Percentiles rank a stretch among this genome's conserved stretches.
phyloP scores from a whole-genome alignment of 352 stramenopile genomes.

The Phytophthora sojae region DNA sequence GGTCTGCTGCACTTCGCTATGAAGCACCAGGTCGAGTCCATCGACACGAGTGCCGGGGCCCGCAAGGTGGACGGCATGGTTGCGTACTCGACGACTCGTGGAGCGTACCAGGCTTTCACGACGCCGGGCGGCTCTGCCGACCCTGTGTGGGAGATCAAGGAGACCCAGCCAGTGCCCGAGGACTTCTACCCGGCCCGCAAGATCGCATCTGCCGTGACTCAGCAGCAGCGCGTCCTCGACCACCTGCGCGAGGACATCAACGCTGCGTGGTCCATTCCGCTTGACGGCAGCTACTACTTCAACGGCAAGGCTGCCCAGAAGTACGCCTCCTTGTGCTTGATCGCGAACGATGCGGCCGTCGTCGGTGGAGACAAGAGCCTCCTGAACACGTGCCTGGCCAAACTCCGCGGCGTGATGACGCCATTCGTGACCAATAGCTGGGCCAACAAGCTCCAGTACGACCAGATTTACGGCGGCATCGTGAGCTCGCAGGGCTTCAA shows the following conservation, averaged over 20 bases:
- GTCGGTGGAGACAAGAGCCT: conserved; percentile 50
- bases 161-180: conserved; percentile 45
- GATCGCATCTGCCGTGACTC: conserved; percentile 31
- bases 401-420: conserved; percentile 48
- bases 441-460: conserved; percentile 63
- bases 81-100: conserved; percentile 62
- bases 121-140: conserved; percentile 29
- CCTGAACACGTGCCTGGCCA: conserved; percentile 47
- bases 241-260: conserved; percentile 55
- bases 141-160: conserved; percentile 55
- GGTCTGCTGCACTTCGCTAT: conserved; percentile 71
- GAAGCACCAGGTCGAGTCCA: conserved; percentile 55
- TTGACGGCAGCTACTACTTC: conserved; percentile 71
- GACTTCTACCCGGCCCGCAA: conserved; percentile 61
- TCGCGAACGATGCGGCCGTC: conserved; percentile 54
- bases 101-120: conserved; percentile 51
- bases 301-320: conserved; percentile 71
- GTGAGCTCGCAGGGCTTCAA: conserved; percentile 62
- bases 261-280: conserved; percentile 50
- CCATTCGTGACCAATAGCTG: conserved; percentile 61
- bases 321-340: conserved; percentile 68
- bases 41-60: conserved; percentile 43
- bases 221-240: conserved; percentile 52
- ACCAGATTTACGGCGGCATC: conserved; percentile 62
- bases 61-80: conserved; percentile 46